Base-by-base conservation (phyloP, 805 yeast genomes). In the Saccharomycopsis sp. region DNA sequence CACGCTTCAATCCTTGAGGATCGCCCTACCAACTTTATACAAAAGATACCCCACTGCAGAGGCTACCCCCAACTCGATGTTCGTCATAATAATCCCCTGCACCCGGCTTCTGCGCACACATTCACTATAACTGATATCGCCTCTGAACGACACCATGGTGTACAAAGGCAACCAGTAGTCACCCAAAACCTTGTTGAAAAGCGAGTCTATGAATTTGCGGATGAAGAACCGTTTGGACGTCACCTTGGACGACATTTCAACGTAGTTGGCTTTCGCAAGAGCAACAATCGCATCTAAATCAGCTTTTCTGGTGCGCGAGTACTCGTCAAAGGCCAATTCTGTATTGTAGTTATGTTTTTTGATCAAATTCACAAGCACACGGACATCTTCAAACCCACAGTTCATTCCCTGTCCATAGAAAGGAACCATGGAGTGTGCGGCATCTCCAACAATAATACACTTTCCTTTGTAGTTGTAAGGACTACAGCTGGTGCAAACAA, bases 361-460 rank as follows among this genome's bases (percentile, higher is more conserved):
- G 52, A 79, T 51, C 24, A 84, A 67, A 50, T 79, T 76, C 72
- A 87, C 73, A 55, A 91, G 72, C 1, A 84, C 81, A 58, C 83
- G 74, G 21, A 91, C 91, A 65, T 92, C 97, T 70, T 91, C 97
- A 69, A 91, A 87, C 1, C 97, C 97, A 68, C 96, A 89, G 70
- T 91, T 91, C 92, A 91, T 87, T 3, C 97, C 97, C 70, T 91
- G 97, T 8, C 97, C 97, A 67, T 91, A 91, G 70, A 91, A 91
- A n/a, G 97, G 97, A 3, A 91, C 97, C 97, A 91, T 91, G 29
- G 94, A 83, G 71, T 91, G 97, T 0, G 97, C 96, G 0, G 97
- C 96, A 69, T 91, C 97, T 3, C 97, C 97, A 29, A 91, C 72
- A 12, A 91, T 72, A 8, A 91, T 73, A 15, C 84, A 84, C 58